Conservation (phyloP, 805 yeast species). For the Brettanomyces custersianus region DNA sequence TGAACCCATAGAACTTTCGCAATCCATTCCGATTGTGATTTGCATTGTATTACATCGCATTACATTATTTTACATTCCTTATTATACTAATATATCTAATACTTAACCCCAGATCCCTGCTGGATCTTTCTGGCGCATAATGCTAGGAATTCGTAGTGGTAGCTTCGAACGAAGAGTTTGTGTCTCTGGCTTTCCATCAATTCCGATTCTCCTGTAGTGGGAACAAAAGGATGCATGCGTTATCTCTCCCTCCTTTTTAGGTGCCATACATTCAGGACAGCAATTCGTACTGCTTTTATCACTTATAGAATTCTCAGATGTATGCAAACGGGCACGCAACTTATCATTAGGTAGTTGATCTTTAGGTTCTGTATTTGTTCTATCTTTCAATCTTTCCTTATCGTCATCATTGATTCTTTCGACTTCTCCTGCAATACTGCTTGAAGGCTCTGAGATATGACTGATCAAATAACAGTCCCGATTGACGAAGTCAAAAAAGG, state of each 20-base stretch:
- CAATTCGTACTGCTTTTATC: background rate
- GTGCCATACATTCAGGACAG: constrained; percentile 2
- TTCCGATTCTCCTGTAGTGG: constrained; percentile 1
- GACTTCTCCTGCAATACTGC: too few species aligned
- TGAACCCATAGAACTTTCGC: background rate
- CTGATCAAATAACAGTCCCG: constrained; percentile 1
- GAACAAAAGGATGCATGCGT: constrained; percentile 1
- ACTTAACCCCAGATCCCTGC: too few species aligned
- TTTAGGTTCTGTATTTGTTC: background rate
- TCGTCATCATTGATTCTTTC: too few species aligned
- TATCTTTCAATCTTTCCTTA: constrained; percentile 5
- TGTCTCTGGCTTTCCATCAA: too few species aligned
- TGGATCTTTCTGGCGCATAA: too few species aligned
- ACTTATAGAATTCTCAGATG: background rate
- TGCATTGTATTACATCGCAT: background rate
- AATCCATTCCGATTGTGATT: background rate
- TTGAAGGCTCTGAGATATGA: too few species aligned
- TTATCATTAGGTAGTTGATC: background rate
- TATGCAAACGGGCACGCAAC: background rate
- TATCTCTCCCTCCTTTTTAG: background rate
- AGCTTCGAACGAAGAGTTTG: too few species aligned
- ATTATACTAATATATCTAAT: too few species aligned
- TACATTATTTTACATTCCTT: constrained; percentile 11
- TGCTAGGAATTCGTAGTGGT: constrained; percentile 18
- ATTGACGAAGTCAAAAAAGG: constrained; percentile 20